These are phyloP conservation scores for Coprinellus micaceus DNA, from an alignment of 768 basidiomycete genomes.

Conservation along the genomic window DNA sequence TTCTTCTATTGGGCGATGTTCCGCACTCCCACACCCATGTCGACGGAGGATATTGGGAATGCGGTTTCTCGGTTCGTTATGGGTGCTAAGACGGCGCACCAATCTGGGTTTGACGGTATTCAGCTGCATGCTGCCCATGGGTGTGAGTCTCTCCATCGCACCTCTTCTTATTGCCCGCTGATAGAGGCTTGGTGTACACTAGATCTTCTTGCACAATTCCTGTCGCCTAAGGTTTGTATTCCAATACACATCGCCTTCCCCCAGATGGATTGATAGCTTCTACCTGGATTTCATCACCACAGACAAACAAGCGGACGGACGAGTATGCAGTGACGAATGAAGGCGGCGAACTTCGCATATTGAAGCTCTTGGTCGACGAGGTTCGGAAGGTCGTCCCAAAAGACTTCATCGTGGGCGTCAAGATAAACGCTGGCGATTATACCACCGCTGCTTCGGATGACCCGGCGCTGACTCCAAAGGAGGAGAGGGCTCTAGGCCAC, in stretches of 20 bases:
- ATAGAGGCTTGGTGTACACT: background rate
- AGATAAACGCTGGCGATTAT: conserved; percentile 80
- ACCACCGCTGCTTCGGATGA: conserved; percentile 19
- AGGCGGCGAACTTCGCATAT: conserved; percentile 48
- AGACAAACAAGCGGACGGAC: conserved; percentile 53
- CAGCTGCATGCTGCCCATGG: conserved; percentile 86
- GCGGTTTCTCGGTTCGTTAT: conserved; percentile 61
- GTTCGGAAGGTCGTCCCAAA: conserved; percentile 54
- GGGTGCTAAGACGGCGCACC: conserved; percentile 60
- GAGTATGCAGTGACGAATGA: conserved; percentile 42
- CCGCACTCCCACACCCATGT: conserved; percentile 62
- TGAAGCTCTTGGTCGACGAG: conserved; percentile 49
- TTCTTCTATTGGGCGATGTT: conserved; percentile 50
- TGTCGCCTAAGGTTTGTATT: conserved; percentile 60
- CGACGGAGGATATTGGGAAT: conserved; percentile 51
- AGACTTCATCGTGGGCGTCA: conserved; percentile 72
- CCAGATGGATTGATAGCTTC: background rate
- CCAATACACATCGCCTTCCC: background rate
- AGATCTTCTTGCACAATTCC: conserved; percentile 80
- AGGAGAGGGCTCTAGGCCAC: conserved; percentile 54
- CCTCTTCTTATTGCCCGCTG: background rate
- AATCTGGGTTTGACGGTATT: conserved; percentile 81
- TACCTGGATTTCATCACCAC: background rate
- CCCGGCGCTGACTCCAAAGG: conserved; percentile 20
- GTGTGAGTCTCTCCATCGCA: conserved; percentile 46